Evolutionary conservation across 2,329 filamentous ascomycete species (phyloP), one percentile per base, ranked within the genome.

Genomic region (Macrophomina pseudophaseolina): DNA sequence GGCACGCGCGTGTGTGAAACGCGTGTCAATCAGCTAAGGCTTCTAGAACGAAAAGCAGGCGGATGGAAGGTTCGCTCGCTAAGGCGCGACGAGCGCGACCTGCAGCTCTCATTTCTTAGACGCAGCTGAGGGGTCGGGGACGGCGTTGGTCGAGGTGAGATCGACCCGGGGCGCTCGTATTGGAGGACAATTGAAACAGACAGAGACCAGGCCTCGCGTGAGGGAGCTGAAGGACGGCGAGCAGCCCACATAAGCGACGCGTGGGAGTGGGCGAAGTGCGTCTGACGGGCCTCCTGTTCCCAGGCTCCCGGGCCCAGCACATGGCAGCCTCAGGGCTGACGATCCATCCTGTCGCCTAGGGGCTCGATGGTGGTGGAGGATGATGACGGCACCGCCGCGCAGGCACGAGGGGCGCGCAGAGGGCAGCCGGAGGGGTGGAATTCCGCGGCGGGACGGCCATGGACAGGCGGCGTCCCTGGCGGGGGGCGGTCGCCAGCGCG

Each of bases 31-130:
- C 38, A n/a, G 54, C 38, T 42, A 28, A 33, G 40, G 42, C 40
- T 62, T 62, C 58, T 42, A 62, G 58, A 62, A 62, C 28, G n/a
- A 62, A 62, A 62, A 62, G n/a, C 44, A 62, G 49, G n/a, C 42
- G 12, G 14, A 33, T 3, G 32, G 33, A 23, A 38, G 52, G 32
- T n/a, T 18, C 16, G 52, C 32, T 54, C 52, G 52, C 52, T 40
- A 54, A 54, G 52, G 52, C 52, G 23, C 23, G 52, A 54, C 52
- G 32, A 53, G 51, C 51, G 35, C 30, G 51, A 59, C 28, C n/a
- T 54, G 52, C 52, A 54, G 30, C 40, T 59, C 16, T 59, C 42
- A 32, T 46, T 32, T 46, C 16, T 18, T 23, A 23, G 23, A 23
- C 30, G 40, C 53, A n/a, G 33, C 53, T 23, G 16, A 16, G 12